These are phyloP conservation scores for Maudiozyma bulderi DNA, from an alignment of 805 yeast species.

Conservation along the genomic window DNA sequence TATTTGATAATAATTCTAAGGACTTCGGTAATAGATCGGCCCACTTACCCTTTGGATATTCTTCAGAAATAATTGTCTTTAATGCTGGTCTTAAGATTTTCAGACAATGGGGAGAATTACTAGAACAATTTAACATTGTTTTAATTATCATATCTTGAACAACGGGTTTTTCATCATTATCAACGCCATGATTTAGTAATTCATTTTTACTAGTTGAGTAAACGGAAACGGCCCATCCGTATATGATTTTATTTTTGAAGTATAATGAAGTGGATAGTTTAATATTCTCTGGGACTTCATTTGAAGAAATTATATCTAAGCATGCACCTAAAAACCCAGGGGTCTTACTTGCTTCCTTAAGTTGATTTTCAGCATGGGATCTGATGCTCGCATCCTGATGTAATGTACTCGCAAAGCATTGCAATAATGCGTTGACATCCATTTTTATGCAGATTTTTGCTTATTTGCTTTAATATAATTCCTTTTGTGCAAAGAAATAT, in stretches of 20 bases:
- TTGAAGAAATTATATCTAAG: constrained; percentile 56
- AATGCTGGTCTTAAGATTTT: constrained; percentile 43
- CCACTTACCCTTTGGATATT: constrained; percentile 44
- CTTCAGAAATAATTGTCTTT: constrained; percentile 40
- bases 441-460: constrained; percentile 29
- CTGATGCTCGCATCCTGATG: constrained; percentile 54
- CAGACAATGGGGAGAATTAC: constrained; percentile 31
- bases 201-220: constrained; percentile 18
- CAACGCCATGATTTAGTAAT: constrained; percentile 33
- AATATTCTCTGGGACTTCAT: constrained; percentile 41
- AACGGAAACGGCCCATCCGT: constrained; percentile 45
- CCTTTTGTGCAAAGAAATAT: too few species aligned
- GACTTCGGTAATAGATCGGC: constrained; percentile 41
- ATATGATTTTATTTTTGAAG: constrained; percentile 63
- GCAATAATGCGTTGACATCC: constrained; percentile 61
- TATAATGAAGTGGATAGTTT: constrained; percentile 71
- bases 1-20: constrained; percentile 35
- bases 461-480: not conserved
- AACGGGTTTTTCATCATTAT: constrained; percentile 62
- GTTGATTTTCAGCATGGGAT: constrained; percentile 58
- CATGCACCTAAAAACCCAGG: constrained; percentile 80
- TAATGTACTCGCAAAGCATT: constrained; percentile 72
- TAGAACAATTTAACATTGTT: constrained; percentile 44
- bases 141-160: constrained; percentile 61
- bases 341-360: constrained; percentile 44